Conservation (phyloP, 768 basidiomycete species). For the Mycena alexandri region DNA sequence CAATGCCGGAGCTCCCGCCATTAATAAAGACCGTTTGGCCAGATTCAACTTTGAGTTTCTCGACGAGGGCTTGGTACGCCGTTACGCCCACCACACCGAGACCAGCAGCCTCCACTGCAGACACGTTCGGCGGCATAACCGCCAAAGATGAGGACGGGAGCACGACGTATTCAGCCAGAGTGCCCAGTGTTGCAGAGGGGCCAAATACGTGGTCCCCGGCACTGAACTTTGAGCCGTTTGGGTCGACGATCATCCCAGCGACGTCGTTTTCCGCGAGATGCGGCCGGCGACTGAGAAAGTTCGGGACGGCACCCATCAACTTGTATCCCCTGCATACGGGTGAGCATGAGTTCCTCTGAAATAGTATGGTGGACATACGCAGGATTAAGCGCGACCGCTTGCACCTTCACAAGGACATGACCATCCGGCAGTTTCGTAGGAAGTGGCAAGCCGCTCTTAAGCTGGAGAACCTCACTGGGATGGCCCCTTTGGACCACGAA, state of each 20-base stretch:
- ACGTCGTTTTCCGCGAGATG: slow-evolving; percentile 72
- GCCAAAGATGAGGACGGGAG: slow-evolving; percentile 56
- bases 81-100: slow-evolving; percentile 69
- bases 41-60: slow-evolving; percentile 58
- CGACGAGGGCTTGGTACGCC: slow-evolving; percentile 66
- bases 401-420: slow-evolving; percentile 64
- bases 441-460: slow-evolving; percentile 36
- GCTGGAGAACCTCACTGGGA: slow-evolving; percentile 15
- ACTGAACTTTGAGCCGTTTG: slow-evolving; percentile 64
- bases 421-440: slow-evolving; percentile 47
- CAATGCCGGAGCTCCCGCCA: slow-evolving; percentile 78
- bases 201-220: slow-evolving; percentile 77
- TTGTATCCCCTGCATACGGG: slow-evolving; percentile 65
- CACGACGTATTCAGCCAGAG: slow-evolving; percentile 68
- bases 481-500: slow-evolving; percentile 5
- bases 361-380: slow-evolving; percentile 54
- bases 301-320: slow-evolving; percentile 63
- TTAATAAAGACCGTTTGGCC: slow-evolving; percentile 76
- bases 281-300: slow-evolving; percentile 60
- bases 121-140: slow-evolving; percentile 52
- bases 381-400: slow-evolving; percentile 75
- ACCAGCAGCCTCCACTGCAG: slow-evolving; percentile 70
- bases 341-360: slow-evolving; percentile 1
- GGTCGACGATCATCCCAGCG: slow-evolving; percentile 70
- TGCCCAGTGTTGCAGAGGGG: slow-evolving; percentile 55